These are phyloP conservation scores for Lipomyces mesembrius DNA, from an alignment of 805 yeast genomes.

Conservation along the genomic window DNA sequence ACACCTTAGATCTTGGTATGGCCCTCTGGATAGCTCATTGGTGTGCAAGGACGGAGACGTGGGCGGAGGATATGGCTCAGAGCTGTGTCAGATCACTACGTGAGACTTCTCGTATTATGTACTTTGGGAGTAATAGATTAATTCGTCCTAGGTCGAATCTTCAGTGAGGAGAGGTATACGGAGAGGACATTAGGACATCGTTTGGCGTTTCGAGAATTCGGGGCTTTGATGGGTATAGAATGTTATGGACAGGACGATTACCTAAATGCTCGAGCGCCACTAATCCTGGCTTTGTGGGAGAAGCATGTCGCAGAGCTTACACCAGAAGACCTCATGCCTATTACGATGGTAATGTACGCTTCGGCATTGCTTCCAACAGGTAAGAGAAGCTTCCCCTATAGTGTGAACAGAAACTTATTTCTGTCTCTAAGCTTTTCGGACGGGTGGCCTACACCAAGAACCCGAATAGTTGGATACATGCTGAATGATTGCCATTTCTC, in stretches of 20 bases:
- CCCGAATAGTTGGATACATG: not conserved
- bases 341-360: slow-evolving; percentile 12
- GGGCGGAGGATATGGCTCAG: slow-evolving; percentile 18
- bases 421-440: slow-evolving; percentile 7
- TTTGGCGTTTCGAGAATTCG: slow-evolving; percentile 13
- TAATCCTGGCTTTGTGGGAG: slow-evolving; percentile 12
- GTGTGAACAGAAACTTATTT: not conserved
- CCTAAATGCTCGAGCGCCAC: slow-evolving; percentile 8
- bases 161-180: slow-evolving; percentile 10
- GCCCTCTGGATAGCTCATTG: slow-evolving; percentile 14
- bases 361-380: slow-evolving; percentile 15
- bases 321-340: slow-evolving; percentile 11
- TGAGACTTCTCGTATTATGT: slow-evolving; percentile 4
- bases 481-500: slow-evolving; percentile 7
- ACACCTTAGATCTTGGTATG: slow-evolving; percentile 14
- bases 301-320: slow-evolving; percentile 6
- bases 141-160: slow-evolving; percentile 10
- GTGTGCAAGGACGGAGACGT: slow-evolving; percentile 5
- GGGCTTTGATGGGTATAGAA: slow-evolving; percentile 13
- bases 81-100: slow-evolving; percentile 12
- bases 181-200: slow-evolving; percentile 9
- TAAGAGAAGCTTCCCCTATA: slow-evolving; percentile 4
- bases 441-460: slow-evolving; percentile 4
- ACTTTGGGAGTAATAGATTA: slow-evolving; percentile 1
- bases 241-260: slow-evolving; percentile 10